A percentile compares a stretch with the other conserved stretches of the same genome.
Evolutionary conservation across 441 rosid genomes (phyloP).

Genomic region (Croton setiger): DNA sequence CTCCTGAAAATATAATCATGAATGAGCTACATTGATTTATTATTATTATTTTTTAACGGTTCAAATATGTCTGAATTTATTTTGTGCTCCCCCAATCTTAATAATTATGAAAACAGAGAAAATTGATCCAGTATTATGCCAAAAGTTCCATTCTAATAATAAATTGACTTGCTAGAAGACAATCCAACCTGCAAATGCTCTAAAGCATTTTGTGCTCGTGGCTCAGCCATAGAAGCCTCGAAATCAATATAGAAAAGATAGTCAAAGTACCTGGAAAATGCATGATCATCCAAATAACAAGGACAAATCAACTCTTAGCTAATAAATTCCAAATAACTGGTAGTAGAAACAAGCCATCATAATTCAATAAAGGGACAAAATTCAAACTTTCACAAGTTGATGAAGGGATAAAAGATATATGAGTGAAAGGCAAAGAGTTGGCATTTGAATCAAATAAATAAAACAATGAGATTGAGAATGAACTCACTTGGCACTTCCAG

Average conservation of each 20-base stretch:
- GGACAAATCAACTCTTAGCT: not conserved
- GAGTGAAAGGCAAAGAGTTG: not conserved
- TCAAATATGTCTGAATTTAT: too few species aligned
- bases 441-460: not conserved
- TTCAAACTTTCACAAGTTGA: not conserved
- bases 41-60: too few species aligned
- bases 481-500: conserved; percentile 52
- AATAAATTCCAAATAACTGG: not conserved
- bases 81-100: not conserved
- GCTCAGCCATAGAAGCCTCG: conserved; percentile 73
- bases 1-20: conserved; percentile 49
- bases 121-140: not conserved
- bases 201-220: conserved; percentile 55
- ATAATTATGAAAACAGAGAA: not conserved
- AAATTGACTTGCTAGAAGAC: not conserved
- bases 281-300: conserved; percentile 13
- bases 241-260: conserved; percentile 63
- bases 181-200: conserved; percentile 54
- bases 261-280: conserved; percentile 52
- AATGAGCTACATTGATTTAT: too few species aligned
- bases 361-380: too few species aligned
- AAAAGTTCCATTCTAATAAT: not conserved
- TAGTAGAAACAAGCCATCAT: too few species aligned
- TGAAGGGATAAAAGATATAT: too few species aligned
- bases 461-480: not conserved